Evolutionary conservation across 495 filamentous ascomycete species (phyloP), one percentile per base, ranked within the genome.

Genomic region (Pseudoneurospora amorphoporcata): DNA sequence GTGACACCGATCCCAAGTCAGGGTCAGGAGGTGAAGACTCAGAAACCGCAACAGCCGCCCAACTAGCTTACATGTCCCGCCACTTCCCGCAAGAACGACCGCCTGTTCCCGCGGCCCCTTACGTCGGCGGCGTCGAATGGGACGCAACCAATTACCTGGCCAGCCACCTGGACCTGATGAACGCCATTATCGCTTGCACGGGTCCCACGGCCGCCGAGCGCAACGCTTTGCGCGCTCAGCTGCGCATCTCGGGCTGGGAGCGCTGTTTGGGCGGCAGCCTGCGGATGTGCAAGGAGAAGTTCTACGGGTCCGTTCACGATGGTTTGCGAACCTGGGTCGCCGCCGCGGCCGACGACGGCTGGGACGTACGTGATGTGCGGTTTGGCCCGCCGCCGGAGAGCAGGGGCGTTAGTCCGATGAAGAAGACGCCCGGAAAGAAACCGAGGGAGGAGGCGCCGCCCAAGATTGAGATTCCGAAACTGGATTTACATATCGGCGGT

Each of bases 51-150:
- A 82, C 16, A 76, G 79, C 53, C 12, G 53, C 53, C 19, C 40
- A 78, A 12, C 75, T 78, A 68, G 78, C 75, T 9, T 95, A 94
- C 83, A 86, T 87, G 77, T 81, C 87, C 69, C 86, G 87, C 12
- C 90, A 97, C 80, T 99, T 98, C 81, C 95, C 95, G 0, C 84
- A 87, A n/a, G 91, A 93, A 73, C 90, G 93, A 3, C 92, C 94
- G 7, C 95, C 95, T 0, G 92, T 98, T 7, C 94, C 95, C 14
- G 94, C 96, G 29, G 95, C 95, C 19, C 96, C 95, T 9, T 98
- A 98, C 80, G 94, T 99, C 68, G 96, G 95, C 47, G 95, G 96
- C 68, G 95, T 99, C 14, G 95, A 99, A 83, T 99, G 96, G 96
- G 95, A 99, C 79, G 94, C 95, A 10, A 98, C 95, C 10, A 97